phyloP scores from a whole-genome alignment of 345 rosid species.

The Dipteronia dyeriana region DNA sequence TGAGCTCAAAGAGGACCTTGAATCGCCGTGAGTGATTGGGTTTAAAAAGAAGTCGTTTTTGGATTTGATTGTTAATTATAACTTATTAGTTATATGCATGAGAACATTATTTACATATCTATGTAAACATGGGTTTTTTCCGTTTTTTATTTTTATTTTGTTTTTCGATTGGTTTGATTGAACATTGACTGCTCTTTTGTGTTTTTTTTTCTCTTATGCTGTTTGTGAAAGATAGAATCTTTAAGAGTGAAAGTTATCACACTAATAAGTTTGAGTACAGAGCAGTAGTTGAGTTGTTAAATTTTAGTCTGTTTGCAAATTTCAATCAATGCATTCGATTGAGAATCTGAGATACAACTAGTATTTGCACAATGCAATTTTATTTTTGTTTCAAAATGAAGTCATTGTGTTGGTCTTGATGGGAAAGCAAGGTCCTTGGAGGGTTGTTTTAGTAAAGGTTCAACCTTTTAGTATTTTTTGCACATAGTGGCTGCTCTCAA shows the following conservation, averaged over 20 bases:
- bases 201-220: no score
- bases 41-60: not conserved
- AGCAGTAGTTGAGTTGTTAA: not conserved
- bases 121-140: not conserved
- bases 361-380: not conserved
- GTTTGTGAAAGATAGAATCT: not conserved
- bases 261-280: not conserved
- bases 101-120: not conserved
- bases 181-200: not conserved
- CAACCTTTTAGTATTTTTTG: not conserved
- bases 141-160: not conserved
- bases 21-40: slow-evolving; percentile 45
- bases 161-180: not conserved
- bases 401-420: not conserved
- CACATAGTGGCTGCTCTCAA: not conserved
- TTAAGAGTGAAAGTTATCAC: not conserved
- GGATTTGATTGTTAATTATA: not conserved
- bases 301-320: not conserved
- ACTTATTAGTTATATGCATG: not conserved
- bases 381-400: not conserved
- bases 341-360: not conserved
- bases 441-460: not conserved
- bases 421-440: not conserved
- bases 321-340: not conserved
- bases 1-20: slow-evolving; percentile 51